phyloP scores from a whole-genome alignment of 2,329 filamentous ascomycete genomes.

The Fusarium scirpi region DNA sequence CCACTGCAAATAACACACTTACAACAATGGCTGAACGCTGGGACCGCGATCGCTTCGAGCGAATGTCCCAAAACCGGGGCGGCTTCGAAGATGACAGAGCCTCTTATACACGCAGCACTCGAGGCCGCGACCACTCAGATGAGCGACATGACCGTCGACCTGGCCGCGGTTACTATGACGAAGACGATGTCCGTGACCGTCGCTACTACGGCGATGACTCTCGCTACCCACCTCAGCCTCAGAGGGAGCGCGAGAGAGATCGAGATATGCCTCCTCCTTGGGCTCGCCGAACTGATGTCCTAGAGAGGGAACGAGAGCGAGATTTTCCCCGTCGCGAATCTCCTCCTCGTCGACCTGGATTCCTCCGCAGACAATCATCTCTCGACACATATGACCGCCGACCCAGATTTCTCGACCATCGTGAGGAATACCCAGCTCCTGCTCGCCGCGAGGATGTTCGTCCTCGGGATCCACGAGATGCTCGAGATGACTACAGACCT shows the following conservation, averaged over 20 bases:
- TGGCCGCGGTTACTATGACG: conserved; percentile 59
- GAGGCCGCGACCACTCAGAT: conserved; percentile 59
- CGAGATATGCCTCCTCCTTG: conserved; percentile 54
- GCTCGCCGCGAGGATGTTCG: conserved; percentile 61
- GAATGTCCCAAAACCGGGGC: conserved; percentile 59
- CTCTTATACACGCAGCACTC: conserved; percentile 53
- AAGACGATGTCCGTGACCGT: conserved; percentile 63
- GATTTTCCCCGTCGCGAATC: conserved; percentile 60
- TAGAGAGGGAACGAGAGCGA: conserved; percentile 69
- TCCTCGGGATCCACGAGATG: conserved; percentile 61
- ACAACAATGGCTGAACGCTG: conserved; percentile 57
- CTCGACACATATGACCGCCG: conserved; percentile 90
- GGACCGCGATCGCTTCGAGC: conserved; percentile 67
- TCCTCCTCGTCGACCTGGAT: conserved; percentile 71
- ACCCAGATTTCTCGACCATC: conserved; percentile 60
- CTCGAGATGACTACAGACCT: conserved; percentile 60
- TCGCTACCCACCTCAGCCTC: conserved; percentile 50
- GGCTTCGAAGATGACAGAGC: conserved; percentile 65
- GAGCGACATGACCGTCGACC: conserved; percentile 62
- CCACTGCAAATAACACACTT: background rate
- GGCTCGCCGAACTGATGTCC: conserved; percentile 65
- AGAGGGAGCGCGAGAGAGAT: conserved; percentile 48
- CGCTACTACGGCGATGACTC: conserved; percentile 68
- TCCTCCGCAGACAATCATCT: conserved; percentile 86
- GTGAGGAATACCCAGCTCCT: conserved; percentile 73